Percentiles rank a stretch among this genome's conserved stretches.
phyloP scores from a whole-genome alignment of 148 eudicot species.

The Rhododendron kiyosumense region DNA sequence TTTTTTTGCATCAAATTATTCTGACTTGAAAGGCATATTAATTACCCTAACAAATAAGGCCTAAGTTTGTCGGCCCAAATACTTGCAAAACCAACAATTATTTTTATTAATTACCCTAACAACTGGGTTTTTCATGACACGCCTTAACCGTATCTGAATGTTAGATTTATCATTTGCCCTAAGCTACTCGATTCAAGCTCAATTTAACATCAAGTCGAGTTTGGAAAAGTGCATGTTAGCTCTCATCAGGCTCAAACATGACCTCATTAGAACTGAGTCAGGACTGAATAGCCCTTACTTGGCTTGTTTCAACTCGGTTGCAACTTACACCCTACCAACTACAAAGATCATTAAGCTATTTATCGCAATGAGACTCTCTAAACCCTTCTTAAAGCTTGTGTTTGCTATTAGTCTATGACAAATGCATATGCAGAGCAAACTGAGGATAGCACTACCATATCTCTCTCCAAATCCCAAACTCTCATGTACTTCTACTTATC shows the following conservation, averaged over 20 bases:
- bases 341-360: not conserved
- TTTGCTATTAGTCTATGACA: not conserved
- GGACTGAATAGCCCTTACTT: not conserved
- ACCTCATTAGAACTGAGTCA: not conserved
- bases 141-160: not conserved
- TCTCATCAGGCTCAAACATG: not conserved
- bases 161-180: not conserved
- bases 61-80: not conserved
- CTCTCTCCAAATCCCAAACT: not conserved
- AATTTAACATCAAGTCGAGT: not conserved
- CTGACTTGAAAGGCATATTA: not conserved
- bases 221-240: not conserved
- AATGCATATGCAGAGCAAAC: not conserved
- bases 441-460: not conserved
- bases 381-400: not conserved
- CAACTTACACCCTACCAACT: not conserved
- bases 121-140: not conserved
- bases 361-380: not conserved
- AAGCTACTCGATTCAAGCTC: not conserved
- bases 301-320: not conserved
- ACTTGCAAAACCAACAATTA: not conserved
- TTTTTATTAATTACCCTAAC: not conserved
- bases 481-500: not conserved
- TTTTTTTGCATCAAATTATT: not conserved
- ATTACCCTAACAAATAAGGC: not conserved